A percentile compares a stretch with the other conserved stretches of the same genome.
Conservation (phyloP, 108 stramenopile species). For the Cyclotella choctawhatcheeana region DNA sequence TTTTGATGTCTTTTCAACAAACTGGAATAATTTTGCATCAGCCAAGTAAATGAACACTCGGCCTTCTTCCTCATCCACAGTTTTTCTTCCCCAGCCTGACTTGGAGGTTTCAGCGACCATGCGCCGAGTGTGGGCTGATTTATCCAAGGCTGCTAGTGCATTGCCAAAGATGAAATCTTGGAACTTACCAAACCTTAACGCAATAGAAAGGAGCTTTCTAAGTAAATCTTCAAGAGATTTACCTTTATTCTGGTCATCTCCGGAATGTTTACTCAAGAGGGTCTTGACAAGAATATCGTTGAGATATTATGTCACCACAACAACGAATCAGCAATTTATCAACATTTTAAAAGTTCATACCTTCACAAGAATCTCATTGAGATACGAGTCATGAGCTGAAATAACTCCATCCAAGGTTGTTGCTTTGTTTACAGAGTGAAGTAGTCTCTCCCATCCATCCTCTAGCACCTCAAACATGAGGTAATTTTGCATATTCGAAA, state of each 20-base stretch:
- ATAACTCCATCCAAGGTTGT: conserved; percentile 91
- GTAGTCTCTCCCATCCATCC: conserved; percentile 88
- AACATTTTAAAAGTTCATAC: no score
- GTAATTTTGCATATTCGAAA: conserved; percentile 95
- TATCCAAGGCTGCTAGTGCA: conserved; percentile 67
- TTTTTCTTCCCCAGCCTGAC: conserved; percentile 83
- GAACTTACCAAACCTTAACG: conserved; percentile 80
- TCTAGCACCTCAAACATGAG: conserved; percentile 99
- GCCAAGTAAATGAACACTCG: conserved; percentile 74
- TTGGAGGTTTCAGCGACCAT: conserved; percentile 66
- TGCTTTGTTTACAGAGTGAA: conserved; percentile 67
- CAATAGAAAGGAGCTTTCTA: conserved; percentile 60
- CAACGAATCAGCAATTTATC: no score
- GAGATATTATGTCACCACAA: no score
- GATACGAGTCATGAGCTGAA: conserved; percentile 90
- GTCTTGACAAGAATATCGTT: conserved; percentile 83
- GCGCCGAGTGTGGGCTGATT: conserved; percentile 58
- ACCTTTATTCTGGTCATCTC: conserved; percentile 20
- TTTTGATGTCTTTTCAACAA: conserved; percentile 53
- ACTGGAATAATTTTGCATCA: conserved; percentile 54
- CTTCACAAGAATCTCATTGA: no score
- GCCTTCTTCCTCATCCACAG: conserved; percentile 69
- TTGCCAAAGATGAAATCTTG: conserved; percentile 78
- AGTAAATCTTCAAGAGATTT: conserved; percentile 59
- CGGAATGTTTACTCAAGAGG: conserved; percentile 57